Conservation (phyloP, 2,329 filamentous ascomycete species). For the Botrytis elliptica region DNA sequence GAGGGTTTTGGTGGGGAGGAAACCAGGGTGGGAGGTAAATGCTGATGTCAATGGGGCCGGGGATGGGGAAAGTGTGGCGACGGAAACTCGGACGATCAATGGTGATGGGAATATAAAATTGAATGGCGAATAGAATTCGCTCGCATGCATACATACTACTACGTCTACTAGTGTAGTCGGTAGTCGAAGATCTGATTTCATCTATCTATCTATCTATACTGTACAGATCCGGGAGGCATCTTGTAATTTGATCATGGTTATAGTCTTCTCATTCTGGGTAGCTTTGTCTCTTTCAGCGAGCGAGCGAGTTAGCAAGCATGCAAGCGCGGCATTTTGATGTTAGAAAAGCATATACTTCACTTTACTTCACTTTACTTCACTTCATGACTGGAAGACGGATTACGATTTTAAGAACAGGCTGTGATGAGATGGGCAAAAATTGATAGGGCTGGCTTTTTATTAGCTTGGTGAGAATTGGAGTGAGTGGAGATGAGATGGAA, state of each 20-base stretch:
- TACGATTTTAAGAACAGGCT: neutral
- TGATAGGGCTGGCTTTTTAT: neutral
- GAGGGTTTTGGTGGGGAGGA: conserved; percentile 33
- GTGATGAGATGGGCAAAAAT: neutral
- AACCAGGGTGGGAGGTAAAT: conserved; percentile 25
- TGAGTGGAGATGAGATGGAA: neutral
- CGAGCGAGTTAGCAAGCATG: neutral
- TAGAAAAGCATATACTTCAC: neutral
- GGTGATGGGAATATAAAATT: neutral
- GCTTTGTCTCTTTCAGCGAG: neutral
- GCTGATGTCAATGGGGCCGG: neutral
- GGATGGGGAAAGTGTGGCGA: neutral
- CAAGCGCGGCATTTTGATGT: neutral
- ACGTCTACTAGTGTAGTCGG: neutral
- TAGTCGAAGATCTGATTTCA: neutral
- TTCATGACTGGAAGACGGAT: neutral
- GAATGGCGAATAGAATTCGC: neutral
- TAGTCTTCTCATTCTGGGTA: neutral
- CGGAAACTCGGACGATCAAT: neutral
- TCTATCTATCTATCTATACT: neutral
- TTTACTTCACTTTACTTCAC: too few species aligned
- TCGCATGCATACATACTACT: neutral
- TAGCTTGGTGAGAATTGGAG: neutral
- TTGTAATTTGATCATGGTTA: neutral
- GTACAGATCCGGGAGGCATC: neutral